These are phyloP conservation scores for Coniochaeta ligniaria DNA, from an alignment of 2,329 filamentous ascomycete species.

Conservation along the genomic window DNA sequence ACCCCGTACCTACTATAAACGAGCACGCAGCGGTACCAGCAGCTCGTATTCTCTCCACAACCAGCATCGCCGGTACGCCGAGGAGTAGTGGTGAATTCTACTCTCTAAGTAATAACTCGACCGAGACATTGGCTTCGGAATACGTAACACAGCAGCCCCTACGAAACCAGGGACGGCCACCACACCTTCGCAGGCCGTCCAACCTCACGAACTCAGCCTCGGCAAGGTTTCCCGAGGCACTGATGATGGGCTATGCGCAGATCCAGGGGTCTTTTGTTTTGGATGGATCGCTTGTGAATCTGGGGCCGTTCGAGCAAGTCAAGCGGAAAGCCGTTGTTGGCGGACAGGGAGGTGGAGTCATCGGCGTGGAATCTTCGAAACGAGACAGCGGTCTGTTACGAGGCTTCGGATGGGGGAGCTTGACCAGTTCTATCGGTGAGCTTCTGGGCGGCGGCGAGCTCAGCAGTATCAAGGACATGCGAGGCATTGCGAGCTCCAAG, in stretches of 20 bases:
- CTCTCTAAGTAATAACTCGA: conserved; percentile 88
- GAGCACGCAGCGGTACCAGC: conserved; percentile 53
- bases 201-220: conserved; percentile 33
- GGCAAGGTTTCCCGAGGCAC: conserved; percentile 57
- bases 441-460: conserved; percentile 80
- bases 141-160: conserved; percentile 54
- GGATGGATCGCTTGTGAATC: conserved; percentile 85
- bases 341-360: conserved; percentile 78
- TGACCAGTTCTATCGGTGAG: conserved; percentile 83
- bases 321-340: conserved; percentile 90
- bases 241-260: conserved; percentile 98
- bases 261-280: conserved; percentile 86
- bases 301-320: conserved; percentile 87
- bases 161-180: conserved; percentile 28
- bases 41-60: conserved; percentile 67
- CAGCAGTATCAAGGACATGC: conserved; percentile 94
- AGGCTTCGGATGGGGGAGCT: conserved; percentile 78
- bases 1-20: conserved; percentile 40
- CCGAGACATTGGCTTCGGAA: conserved; percentile 87
- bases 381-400: conserved; percentile 74
- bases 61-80: conserved; percentile 71
- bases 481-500: conserved; percentile 76
- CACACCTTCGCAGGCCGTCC: conserved; percentile 40
- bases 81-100: conserved; percentile 94
- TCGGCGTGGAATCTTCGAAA: conserved; percentile 69